Conservation (phyloP, 1,284 basidiomycete genomes). For the Earliella scabrosa region DNA sequence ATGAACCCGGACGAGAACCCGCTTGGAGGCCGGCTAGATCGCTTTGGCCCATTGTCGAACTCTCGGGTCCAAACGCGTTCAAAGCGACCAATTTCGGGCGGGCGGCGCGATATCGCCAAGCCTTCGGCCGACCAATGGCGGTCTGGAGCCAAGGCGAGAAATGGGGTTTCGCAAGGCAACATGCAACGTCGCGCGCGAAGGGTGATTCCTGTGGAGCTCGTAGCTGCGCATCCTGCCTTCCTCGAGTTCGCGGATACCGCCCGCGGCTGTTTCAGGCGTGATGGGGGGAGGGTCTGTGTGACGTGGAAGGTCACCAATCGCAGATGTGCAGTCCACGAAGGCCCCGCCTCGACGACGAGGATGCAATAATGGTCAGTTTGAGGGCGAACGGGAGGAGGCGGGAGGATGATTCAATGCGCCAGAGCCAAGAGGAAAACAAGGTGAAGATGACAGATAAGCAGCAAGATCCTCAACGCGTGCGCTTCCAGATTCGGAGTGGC, state of each 20-base stretch:
- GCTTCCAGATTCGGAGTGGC: constrained; percentile 11
- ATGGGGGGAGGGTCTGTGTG: neutral
- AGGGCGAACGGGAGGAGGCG: too few species aligned
- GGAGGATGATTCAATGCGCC: too few species aligned
- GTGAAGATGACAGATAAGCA: constrained; percentile 5
- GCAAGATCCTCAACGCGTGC: constrained; percentile 3
- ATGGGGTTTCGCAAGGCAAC: neutral
- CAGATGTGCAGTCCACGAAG: neutral
- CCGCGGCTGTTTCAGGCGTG: neutral
- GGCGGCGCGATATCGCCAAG: constrained; percentile 10
- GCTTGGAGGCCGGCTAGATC: constrained; percentile 2
- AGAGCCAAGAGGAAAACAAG: too few species aligned
- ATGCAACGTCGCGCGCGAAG: neutral
- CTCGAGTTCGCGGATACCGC: neutral
- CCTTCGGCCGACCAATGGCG: constrained; percentile 5
- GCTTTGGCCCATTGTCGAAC: neutral
- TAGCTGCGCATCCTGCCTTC: neutral
- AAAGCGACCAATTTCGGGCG: neutral
- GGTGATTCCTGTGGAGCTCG: neutral
- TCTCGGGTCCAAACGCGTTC: neutral
- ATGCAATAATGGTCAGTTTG: too few species aligned
- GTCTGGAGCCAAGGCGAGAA: constrained; percentile 6
- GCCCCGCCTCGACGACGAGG: too few species aligned
- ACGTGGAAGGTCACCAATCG: too few species aligned
- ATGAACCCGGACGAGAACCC: constrained; percentile 5